Percentiles rank a stretch among this genome's conserved stretches.
These are phyloP conservation scores for Helotiales sp. DNA, from an alignment of 2,329 filamentous ascomycete species.

Conservation along the genomic window DNA sequence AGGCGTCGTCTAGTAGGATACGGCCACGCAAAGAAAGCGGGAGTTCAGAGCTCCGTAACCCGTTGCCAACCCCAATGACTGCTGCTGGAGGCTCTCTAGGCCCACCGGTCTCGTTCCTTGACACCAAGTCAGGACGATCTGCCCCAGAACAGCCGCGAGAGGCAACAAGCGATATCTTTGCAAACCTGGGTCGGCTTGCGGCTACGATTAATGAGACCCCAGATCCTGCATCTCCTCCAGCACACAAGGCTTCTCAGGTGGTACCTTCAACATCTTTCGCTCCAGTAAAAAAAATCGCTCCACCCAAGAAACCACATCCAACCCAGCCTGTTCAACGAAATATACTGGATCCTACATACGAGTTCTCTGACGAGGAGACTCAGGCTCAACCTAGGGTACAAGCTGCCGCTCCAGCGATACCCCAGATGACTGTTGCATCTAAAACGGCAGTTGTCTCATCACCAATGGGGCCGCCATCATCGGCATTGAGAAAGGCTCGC, in stretches of 20 bases:
- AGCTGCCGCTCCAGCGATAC: not conserved
- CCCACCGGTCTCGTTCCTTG: not conserved
- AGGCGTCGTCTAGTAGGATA: not conserved
- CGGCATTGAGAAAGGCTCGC: not conserved
- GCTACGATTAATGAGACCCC: not conserved
- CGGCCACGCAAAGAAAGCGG: not conserved
- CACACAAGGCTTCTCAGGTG: not conserved
- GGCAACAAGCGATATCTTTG: not conserved
- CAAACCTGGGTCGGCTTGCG: not conserved
- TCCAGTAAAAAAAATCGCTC: not conserved
- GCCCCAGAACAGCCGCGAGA: not conserved
- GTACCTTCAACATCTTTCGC: not conserved
- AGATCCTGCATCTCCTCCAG: not conserved
- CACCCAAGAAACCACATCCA: not conserved
- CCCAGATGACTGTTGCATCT: not conserved
- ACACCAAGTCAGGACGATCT: not conserved
- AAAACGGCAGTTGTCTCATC: not conserved
- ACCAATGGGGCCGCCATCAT: not conserved
- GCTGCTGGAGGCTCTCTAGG: not conserved
- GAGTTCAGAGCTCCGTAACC: not conserved
- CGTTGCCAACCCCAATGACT: conserved; percentile 9
- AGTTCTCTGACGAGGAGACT: conserved; percentile 41
- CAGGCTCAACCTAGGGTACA: not conserved
- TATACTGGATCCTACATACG: conserved; percentile 29
- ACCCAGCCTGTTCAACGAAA: conserved; percentile 12